Evolutionary conservation across 1,284 basidiomycete genomes (phyloP).

Genomic region (Porphyrellus sp.): DNA sequence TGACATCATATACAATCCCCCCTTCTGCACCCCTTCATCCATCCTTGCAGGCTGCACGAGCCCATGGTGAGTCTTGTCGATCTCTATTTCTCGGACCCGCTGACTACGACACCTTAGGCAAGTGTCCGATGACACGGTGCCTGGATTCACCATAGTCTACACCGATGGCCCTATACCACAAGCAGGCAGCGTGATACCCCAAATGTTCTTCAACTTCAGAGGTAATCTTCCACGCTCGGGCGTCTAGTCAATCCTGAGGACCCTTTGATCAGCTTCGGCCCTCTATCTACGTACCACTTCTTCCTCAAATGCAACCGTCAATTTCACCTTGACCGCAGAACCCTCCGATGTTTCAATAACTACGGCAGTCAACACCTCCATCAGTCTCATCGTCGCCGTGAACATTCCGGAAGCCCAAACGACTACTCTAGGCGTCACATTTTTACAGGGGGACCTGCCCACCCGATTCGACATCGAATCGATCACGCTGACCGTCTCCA

Average conservation of each 20-base stretch:
- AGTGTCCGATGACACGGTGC: conserved; percentile 16
- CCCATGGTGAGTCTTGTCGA: conserved; percentile 42
- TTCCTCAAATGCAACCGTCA: conserved; percentile 48
- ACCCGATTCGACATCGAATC: conserved; percentile 42
- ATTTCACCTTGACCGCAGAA: conserved; percentile 45
- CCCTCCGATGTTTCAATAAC: conserved; percentile 31
- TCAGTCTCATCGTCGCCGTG: conserved; percentile 36
- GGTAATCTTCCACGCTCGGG: conserved; percentile 33
- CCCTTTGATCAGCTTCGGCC: conserved; percentile 39
- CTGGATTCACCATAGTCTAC: conserved; percentile 36
- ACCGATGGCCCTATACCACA: conserved; percentile 38
- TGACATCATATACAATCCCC: conserved; percentile 50
- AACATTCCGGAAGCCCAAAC: conserved; percentile 39
- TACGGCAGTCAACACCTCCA: conserved; percentile 28
- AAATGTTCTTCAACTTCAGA: conserved; percentile 52
- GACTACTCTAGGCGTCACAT: conserved; percentile 45
- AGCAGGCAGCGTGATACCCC: conserved; percentile 45
- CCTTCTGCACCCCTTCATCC: conserved; percentile 40
- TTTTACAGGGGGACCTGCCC: conserved; percentile 30
- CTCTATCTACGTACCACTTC: conserved; percentile 44
- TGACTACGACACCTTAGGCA: conserved; percentile 9
- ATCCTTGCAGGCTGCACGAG: conserved; percentile 38
- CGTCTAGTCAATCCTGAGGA: conserved; percentile 2
- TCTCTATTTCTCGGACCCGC: neutral
- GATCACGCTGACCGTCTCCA: conserved; percentile 40